Conservation (phyloP, 2,329 filamentous ascomycete species). For the Fusarium robinianum region DNA sequence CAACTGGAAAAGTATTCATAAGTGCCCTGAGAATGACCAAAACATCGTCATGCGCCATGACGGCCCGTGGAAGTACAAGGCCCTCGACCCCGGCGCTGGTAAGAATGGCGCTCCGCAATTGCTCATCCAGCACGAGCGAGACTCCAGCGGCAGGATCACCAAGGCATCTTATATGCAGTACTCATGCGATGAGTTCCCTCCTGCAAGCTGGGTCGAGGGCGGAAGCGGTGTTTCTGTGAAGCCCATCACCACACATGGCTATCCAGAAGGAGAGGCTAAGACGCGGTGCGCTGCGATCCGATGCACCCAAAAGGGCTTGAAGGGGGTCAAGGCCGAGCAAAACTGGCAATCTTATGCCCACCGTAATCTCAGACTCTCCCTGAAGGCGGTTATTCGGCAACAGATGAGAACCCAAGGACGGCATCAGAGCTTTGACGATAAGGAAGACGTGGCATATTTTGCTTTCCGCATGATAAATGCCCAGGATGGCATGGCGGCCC, state of each 20-base stretch:
- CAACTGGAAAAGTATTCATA: neutral
- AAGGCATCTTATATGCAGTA: conserved; percentile 23
- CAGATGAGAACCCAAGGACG: neutral
- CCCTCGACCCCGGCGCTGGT: neutral
- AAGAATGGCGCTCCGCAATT: no score
- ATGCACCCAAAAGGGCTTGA: conserved; percentile 2
- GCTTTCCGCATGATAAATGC: no score
- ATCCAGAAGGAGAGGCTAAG: neutral
- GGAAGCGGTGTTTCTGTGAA: no score
- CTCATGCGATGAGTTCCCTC: conserved; percentile 40
- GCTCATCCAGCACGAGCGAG: neutral
- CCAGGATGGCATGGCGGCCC: neutral
- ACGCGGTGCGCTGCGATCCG: conserved; percentile 22
- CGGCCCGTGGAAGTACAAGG: neutral
- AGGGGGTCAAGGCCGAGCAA: conserved; percentile 27
- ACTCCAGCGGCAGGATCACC: neutral
- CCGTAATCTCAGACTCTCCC: neutral
- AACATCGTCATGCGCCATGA: neutral
- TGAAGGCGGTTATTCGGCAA: no score
- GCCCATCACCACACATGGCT: no score
- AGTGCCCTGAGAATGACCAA: neutral
- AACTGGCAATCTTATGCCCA: conserved; percentile 11
- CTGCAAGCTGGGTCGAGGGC: conserved; percentile 36
- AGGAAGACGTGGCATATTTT: neutral
- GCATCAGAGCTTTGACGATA: neutral